phyloP scores from a whole-genome alignment of 192 early-diverging fungal genomes.

The Rhizophagus sp. region DNA sequence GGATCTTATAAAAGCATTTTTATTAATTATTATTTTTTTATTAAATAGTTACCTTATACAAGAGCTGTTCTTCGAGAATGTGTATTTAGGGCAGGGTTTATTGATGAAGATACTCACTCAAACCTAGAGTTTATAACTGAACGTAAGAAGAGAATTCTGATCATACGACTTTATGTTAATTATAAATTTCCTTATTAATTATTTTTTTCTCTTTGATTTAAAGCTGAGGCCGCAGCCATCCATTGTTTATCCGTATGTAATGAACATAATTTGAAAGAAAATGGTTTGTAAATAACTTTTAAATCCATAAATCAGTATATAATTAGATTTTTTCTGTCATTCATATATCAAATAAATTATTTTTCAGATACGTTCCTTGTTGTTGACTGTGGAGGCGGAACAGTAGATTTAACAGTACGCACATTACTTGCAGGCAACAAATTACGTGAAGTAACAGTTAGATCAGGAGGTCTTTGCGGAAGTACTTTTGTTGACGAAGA shows the following conservation, averaged over 20 bases:
- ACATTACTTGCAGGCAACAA: not conserved
- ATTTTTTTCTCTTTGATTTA: not conserved
- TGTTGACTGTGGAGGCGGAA: slow-evolving; percentile 26
- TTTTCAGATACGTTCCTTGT: slow-evolving; percentile 8
- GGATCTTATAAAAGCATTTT: not conserved
- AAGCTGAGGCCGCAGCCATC: slow-evolving; percentile 5
- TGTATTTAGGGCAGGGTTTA: slow-evolving; percentile 11
- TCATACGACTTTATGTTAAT: not conserved
- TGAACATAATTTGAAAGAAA: not conserved
- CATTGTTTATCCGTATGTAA: not conserved
- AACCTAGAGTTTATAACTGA: slow-evolving; percentile 25
- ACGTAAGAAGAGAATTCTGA: slow-evolving; percentile 17
- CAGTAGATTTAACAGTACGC: slow-evolving; percentile 34
- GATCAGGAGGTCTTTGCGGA: not conserved
- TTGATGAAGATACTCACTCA: not conserved
- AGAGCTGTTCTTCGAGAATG: slow-evolving; percentile 18
- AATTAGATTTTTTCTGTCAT: not conserved
- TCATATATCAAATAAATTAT: not conserved
- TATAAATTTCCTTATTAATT: not conserved
- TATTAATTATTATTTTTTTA: not conserved
- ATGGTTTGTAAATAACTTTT: not conserved
- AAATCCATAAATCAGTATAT: not conserved
- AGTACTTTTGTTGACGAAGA: slow-evolving; percentile 4
- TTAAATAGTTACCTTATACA: not conserved
- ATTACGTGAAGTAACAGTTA: not conserved